A percentile compares a stretch with the other conserved stretches of the same genome.
These are phyloP conservation scores for Dalbergia cultrata DNA, from an alignment of 306 rosid genomes.

Conservation along the genomic window DNA sequence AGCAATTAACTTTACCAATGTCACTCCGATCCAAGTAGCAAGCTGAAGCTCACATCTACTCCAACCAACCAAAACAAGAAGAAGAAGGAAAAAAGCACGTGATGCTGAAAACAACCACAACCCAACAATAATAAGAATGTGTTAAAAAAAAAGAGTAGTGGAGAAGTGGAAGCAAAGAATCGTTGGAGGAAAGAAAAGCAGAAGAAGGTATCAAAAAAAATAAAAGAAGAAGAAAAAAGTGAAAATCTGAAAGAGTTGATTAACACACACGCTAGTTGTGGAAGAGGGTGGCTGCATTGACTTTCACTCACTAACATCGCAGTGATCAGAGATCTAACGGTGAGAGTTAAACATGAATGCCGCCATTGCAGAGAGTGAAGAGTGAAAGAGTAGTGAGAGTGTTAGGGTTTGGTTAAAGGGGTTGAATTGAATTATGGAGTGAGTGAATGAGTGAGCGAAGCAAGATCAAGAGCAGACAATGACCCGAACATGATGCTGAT, in stretches of 20 bases:
- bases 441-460: slow-evolving; percentile 29
- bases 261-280: slow-evolving; percentile 39
- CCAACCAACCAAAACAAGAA: slow-evolving; percentile 15
- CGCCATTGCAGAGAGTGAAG: slow-evolving; percentile 37
- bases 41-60: slow-evolving; percentile 43
- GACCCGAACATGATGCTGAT: slow-evolving; percentile 55
- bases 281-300: not conserved
- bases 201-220: slow-evolving; percentile 36
- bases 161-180: slow-evolving; percentile 68
- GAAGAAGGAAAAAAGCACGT: slow-evolving; percentile 24
- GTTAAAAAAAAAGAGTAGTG: slow-evolving; percentile 41
- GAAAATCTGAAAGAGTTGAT: slow-evolving; percentile 10
- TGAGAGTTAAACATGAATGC: slow-evolving; percentile 23
- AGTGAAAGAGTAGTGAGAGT: slow-evolving; percentile 42
- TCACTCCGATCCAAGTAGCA: slow-evolving; percentile 49
- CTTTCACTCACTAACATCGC: slow-evolving; percentile 44
- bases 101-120: slow-evolving; percentile 42
- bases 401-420: slow-evolving; percentile 35
- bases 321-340: slow-evolving; percentile 61
- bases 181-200: slow-evolving; percentile 33
- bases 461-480: slow-evolving; percentile 44
- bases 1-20: slow-evolving; percentile 49
- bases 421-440: not conserved
- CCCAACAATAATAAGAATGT: not conserved
- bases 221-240: not conserved